A percentile compares a stretch with the other conserved stretches of the same genome.
Evolutionary conservation across 306 rosid species (phyloP).

Genomic region (Casuarina glauca): DNA sequence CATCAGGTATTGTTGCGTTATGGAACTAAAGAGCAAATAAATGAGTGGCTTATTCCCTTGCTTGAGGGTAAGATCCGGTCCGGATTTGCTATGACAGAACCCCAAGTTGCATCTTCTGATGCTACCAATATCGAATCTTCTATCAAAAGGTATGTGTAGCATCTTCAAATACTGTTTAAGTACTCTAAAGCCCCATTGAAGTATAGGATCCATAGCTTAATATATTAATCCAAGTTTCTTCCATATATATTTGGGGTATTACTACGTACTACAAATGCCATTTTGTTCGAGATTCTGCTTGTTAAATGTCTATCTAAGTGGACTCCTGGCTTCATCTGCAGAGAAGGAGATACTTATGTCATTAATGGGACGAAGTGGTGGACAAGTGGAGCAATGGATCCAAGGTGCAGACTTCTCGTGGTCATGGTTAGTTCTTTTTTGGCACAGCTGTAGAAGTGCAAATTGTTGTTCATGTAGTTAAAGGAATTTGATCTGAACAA

Average conservation of each 20-base stretch:
- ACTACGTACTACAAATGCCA: not conserved
- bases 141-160: constrained; percentile 60
- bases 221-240: constrained; percentile 1
- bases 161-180: not conserved
- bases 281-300: not conserved
- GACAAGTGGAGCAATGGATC: constrained; percentile 99
- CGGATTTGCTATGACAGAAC: constrained; percentile 97
- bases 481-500: constrained; percentile 29
- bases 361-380: constrained; percentile 96
- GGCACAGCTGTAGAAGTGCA: constrained; percentile 10
- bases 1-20: constrained; percentile 84
- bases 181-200: not conserved
- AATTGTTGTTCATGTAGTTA: constrained; percentile 17
- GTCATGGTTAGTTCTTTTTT: constrained; percentile 75
- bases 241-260: not conserved
- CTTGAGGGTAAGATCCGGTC: constrained; percentile 93
- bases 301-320: not conserved
- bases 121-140: constrained; percentile 92
- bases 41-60: constrained; percentile 88
- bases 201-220: not conserved
- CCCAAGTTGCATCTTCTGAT: constrained; percentile 90
- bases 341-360: constrained; percentile 79
- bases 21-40: constrained; percentile 77
- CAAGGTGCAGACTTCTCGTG: constrained; percentile 84
- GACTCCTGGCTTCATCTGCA: constrained; percentile 23